Evolutionary conservation across 2,329 filamentous ascomycete genomes (phyloP).

Genomic region (Dactylellina sp.): DNA sequence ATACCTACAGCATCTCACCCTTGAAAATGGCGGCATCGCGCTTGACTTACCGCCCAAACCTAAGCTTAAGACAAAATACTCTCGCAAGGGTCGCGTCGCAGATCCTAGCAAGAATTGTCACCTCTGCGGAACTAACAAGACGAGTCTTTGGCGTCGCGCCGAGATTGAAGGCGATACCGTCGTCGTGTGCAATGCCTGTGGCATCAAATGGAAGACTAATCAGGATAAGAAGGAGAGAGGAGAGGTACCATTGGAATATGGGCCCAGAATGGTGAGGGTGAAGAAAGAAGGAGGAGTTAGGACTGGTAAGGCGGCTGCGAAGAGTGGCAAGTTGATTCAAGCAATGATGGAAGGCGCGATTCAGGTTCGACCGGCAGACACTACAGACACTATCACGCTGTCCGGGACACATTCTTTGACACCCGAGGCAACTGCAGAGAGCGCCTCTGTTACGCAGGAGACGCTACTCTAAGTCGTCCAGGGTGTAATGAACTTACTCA

Average conservation of each 20-base stretch:
- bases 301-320: slow-evolving; percentile 37
- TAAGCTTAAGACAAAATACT: slow-evolving; percentile 59
- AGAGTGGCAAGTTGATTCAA: slow-evolving; percentile 47
- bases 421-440: slow-evolving; percentile 16
- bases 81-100: slow-evolving; percentile 60
- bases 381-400: slow-evolving; percentile 32
- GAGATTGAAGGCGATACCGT: slow-evolving; percentile 61
- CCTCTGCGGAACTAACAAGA: slow-evolving; percentile 60
- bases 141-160: slow-evolving; percentile 60
- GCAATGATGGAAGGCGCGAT: slow-evolving; percentile 50
- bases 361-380: slow-evolving; percentile 26
- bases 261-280: slow-evolving; percentile 44
- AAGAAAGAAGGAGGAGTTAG: slow-evolving; percentile 49
- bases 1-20: slow-evolving; percentile 45
- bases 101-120: slow-evolving; percentile 61
- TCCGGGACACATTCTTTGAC: slow-evolving; percentile 39
- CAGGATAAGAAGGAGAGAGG: slow-evolving; percentile 53
- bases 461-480: neutral
- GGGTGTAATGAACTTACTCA: neutral
- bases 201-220: slow-evolving; percentile 61
- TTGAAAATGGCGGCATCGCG: slow-evolving; percentile 54
- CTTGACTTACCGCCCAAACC: slow-evolving; percentile 51
- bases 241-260: slow-evolving; percentile 50
- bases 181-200: slow-evolving; percentile 61
- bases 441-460: neutral